A percentile compares a stretch with the other conserved stretches of the same genome.
Evolutionary conservation across 2,329 filamentous ascomycete species (phyloP).

Genomic region (Leptographium procerum): DNA sequence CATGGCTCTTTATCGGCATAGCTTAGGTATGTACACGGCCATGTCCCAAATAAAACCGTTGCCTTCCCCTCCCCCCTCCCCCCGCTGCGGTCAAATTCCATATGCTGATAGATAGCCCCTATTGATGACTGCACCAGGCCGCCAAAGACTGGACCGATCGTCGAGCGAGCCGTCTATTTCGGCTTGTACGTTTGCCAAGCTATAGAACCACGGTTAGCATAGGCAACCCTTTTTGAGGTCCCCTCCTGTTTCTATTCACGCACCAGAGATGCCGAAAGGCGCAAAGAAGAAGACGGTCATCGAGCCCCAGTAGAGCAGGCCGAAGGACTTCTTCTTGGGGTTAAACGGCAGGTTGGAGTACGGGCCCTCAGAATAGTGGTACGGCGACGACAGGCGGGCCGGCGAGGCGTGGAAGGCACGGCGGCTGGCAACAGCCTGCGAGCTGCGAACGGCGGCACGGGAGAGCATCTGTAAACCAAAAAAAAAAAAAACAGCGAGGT

Average conservation of each 20-base stretch:
- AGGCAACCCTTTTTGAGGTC: no score
- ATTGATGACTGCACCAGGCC: not conserved
- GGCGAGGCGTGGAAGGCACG: slow-evolving; percentile 92
- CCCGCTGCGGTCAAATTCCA: not conserved
- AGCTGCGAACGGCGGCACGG: slow-evolving; percentile 48
- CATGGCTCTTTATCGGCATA: no score
- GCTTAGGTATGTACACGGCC: not conserved
- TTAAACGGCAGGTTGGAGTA: slow-evolving; percentile 96
- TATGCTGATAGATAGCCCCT: no score
- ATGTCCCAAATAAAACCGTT: not conserved
- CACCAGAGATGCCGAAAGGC: slow-evolving; percentile 53
- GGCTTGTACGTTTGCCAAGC: slow-evolving; percentile 41
- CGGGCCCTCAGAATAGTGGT: slow-evolving; percentile 97
- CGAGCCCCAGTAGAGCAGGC: slow-evolving; percentile 71
- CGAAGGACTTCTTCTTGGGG: slow-evolving; percentile 79
- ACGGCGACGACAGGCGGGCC: slow-evolving; percentile 72
- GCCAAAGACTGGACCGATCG: not conserved
- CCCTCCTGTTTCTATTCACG: slow-evolving; percentile 19
- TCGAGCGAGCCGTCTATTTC: slow-evolving; percentile 21
- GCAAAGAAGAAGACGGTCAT: slow-evolving; percentile 43
- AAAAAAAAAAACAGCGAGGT: not conserved
- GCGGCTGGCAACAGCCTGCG: slow-evolving; percentile 49
- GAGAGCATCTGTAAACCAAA: slow-evolving; percentile 60
- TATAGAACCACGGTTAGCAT: slow-evolving; percentile 18
- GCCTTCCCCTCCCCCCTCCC: no score